Conservation (phyloP, 139 green algal species). For the Chlorella ohadii region DNA sequence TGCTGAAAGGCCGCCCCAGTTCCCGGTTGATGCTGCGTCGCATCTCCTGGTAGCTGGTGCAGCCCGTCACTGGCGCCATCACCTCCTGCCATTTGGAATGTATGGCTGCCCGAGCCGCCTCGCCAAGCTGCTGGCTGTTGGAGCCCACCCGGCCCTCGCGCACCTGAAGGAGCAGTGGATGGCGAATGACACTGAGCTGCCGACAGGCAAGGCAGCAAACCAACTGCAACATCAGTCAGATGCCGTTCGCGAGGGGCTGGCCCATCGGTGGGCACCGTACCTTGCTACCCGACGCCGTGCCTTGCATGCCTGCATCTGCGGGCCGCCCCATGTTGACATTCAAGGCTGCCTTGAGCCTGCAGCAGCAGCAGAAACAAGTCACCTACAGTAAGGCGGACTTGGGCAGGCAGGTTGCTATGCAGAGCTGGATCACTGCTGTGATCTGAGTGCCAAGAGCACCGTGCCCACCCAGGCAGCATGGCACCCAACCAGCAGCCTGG, state of each 20-base stretch:
- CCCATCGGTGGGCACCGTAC: too few species aligned
- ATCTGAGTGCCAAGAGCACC: too few species aligned
- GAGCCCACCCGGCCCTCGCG: not conserved
- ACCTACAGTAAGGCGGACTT: too few species aligned
- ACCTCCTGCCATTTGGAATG: conserved; percentile 42
- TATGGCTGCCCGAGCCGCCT: conserved; percentile 19
- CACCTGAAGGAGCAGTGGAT: not conserved
- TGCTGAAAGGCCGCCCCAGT: conserved; percentile 3
- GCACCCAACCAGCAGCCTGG: too few species aligned
- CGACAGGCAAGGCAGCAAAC: not conserved
- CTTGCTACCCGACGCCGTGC: not conserved
- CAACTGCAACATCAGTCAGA: too few species aligned
- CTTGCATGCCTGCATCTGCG: conserved; percentile 29
- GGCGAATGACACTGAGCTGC: not conserved
- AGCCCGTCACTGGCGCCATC: not conserved
- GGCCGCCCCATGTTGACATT: conserved; percentile 38
- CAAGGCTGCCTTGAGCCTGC: conserved; percentile 32
- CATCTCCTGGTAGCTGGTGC: conserved; percentile 63
- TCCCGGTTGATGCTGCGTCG: conserved; percentile 33
- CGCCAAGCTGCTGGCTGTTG: conserved; percentile 17
- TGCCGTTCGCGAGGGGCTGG: too few species aligned
- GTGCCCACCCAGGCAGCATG: too few species aligned
- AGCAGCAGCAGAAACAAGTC: too few species aligned
- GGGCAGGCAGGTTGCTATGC: too few species aligned
- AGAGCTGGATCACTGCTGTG: too few species aligned